Evolutionary conservation across 2,329 filamentous ascomycete genomes (phyloP).

Genomic region (Helminthosporium solani): DNA sequence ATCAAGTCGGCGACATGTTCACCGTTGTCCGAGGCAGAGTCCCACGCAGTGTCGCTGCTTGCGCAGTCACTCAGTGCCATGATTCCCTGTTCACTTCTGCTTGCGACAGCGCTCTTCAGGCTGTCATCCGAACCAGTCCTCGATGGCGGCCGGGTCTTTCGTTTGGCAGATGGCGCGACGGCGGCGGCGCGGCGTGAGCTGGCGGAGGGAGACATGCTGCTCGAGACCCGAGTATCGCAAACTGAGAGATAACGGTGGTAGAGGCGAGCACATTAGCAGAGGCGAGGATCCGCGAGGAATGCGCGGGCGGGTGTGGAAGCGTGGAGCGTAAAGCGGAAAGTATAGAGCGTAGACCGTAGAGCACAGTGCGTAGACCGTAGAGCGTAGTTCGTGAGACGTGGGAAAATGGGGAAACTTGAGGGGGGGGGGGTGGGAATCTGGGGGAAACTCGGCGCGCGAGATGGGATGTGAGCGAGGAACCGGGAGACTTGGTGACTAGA

Average conservation of each 20-base stretch:
- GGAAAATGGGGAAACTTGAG: not conserved
- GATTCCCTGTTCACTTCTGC: conserved; percentile 8
- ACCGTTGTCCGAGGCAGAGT: conserved; percentile 22
- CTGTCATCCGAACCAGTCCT: conserved; percentile 38
- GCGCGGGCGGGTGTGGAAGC: conserved; percentile 1
- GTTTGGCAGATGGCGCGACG: conserved; percentile 37
- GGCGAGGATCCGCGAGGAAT: conserved; percentile 29
- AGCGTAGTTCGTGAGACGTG: not conserved
- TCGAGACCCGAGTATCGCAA: conserved; percentile 34
- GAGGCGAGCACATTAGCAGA: conserved; percentile 42
- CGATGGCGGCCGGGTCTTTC: conserved; percentile 35
- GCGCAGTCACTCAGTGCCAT: conserved; percentile 11
- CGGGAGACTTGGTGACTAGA: too few relatives aligned
- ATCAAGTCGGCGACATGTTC: conserved; percentile 25
- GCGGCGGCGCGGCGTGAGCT: conserved; percentile 34
- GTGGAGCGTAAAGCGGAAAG: not conserved
- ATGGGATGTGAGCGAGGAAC: too few relatives aligned
- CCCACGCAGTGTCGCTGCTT: conserved; percentile 15
- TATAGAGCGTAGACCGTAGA: not conserved
- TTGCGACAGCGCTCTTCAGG: conserved; percentile 15
- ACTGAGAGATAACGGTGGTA: conserved; percentile 33
- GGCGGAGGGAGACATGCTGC: conserved; percentile 36
- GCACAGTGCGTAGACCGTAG: not conserved
- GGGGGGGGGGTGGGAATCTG: not conserved
- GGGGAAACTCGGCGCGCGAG: not conserved